These are phyloP conservation scores for Lathyrus tuberosus DNA, from an alignment of 306 rosid species.

Conservation along the genomic window DNA sequence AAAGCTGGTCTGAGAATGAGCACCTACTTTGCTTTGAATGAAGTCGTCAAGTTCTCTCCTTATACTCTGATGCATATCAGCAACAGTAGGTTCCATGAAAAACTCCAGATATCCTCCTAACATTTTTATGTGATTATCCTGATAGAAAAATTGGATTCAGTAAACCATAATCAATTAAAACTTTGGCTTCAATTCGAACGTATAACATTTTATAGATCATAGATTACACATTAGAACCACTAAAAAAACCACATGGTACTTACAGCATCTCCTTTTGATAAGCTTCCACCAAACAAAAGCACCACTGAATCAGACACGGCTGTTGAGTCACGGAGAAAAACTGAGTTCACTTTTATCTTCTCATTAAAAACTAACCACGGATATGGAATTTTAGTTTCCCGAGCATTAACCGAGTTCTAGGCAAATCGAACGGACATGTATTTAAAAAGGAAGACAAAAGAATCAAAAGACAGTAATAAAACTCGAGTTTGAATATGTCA, in stretches of 20 bases:
- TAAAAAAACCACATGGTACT: constrained; percentile 36
- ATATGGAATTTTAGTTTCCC: constrained; percentile 85
- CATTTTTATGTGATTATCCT: constrained; percentile 94
- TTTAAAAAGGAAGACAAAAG: constrained; percentile 33
- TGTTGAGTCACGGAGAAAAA: constrained; percentile 95
- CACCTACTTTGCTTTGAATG: constrained; percentile 80
- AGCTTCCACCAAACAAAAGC: constrained; percentile 91
- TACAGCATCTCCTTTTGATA: constrained; percentile 71
- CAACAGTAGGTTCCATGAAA: constrained; percentile 78
- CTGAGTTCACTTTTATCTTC: constrained; percentile 95
- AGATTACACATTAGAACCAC: constrained; percentile 18
- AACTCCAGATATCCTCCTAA: constrained; percentile 93
- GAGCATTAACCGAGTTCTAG: constrained; percentile 93
- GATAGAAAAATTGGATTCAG: constrained; percentile 38
- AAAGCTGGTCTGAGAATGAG: constrained; percentile 35
- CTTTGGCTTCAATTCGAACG: constrained; percentile 6
- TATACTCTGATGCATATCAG: constrained; percentile 69
- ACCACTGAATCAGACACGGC: constrained; percentile 83
- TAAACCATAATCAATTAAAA: constrained; percentile 19
- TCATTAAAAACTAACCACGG: constrained; percentile 97
- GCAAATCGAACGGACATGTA: constrained; percentile 39
- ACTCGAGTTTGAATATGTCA: background rate
- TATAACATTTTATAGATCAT: background rate
- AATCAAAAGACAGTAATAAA: constrained; percentile 28
- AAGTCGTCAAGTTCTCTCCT: constrained; percentile 78